Evolutionary conservation across 805 yeast genomes (phyloP).

Genomic region (Wickerhamiella nectarea): DNA sequence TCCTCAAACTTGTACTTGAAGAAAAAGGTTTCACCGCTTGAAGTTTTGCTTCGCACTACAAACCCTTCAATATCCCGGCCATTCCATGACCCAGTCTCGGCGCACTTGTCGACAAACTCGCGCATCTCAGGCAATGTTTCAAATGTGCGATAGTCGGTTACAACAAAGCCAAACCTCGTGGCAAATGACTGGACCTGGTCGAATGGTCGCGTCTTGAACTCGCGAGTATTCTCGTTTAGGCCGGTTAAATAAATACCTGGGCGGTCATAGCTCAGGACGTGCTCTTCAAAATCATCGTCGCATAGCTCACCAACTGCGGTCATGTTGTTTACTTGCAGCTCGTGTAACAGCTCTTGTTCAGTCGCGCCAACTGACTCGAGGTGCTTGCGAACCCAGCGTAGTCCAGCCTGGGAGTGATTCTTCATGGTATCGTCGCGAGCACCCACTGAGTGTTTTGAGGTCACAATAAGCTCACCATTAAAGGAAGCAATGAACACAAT

Average conservation of each 20-base stretch:
- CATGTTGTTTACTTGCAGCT: slow-evolving; percentile 36
- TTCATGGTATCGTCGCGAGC: slow-evolving; percentile 26
- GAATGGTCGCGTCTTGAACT: slow-evolving; percentile 54
- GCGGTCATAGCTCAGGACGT: slow-evolving; percentile 62
- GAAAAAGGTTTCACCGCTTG: slow-evolving; percentile 38
- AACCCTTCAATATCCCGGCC: slow-evolving; percentile 81
- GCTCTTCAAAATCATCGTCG: slow-evolving; percentile 89
- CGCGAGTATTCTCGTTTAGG: slow-evolving; percentile 50
- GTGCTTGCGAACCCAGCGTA: slow-evolving; percentile 41
- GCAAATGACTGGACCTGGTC: slow-evolving; percentile 49
- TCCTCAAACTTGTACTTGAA: slow-evolving; percentile 92
- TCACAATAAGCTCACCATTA: slow-evolving; percentile 68
- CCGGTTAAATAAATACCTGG: slow-evolving; percentile 91
- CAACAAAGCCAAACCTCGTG: slow-evolving; percentile 47
- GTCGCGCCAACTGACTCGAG: slow-evolving; percentile 31
- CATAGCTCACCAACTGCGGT: slow-evolving; percentile 92
- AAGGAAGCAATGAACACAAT: slow-evolving; percentile 69
- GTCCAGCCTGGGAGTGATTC: slow-evolving; percentile 66
- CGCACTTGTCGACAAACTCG: slow-evolving; percentile 40
- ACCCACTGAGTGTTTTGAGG: slow-evolving; percentile 88
- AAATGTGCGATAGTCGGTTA: slow-evolving; percentile 36
- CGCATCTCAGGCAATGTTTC: slow-evolving; percentile 32
- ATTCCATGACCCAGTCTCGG: slow-evolving; percentile 55
- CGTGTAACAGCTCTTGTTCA: slow-evolving; percentile 39
- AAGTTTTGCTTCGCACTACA: slow-evolving; percentile 55